Evolutionary conservation across 176 grass and related monocot species (phyloP), one percentile per base, ranked within the genome.

Genomic region (Oryza nivara): DNA sequence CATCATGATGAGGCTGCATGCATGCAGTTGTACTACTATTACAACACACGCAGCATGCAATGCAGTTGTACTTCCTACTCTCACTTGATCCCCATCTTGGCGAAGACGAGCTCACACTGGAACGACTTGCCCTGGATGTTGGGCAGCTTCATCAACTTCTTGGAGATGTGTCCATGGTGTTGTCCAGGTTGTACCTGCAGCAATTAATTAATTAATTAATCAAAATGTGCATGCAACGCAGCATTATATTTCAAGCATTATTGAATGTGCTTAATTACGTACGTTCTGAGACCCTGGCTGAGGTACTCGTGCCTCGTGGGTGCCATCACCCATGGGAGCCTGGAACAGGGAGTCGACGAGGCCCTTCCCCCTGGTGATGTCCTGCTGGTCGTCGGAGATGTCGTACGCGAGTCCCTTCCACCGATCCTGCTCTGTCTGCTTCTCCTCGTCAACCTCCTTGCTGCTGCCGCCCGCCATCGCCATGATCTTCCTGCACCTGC

Each of bases 121-220:
- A 94, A 91, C 25, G 92, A 94, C 77, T 94, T 94, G 43, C 92
- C 92, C 56, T 94, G 92, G 84, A 94, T 94, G 86, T 85, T 91
- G 32, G 89, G 92, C 67, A 91, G 80, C 41, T 20, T 70, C 92
- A 91, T 91, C 83, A 94, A 94, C 87, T 91, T 94, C 84, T 94
- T 94, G 84, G 80, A 52, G 67, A 94, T 86, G 89, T 94, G 63
- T 85, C 92, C 89, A 84, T 75, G 19, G 60, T 94, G 86, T 91
- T 91, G 72, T 94, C 89, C 3, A 94, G 78, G 36, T 76, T 49
- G 41, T 84, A 92, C 79, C 90, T 88, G 56, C 1, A 44, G 56
- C 0, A 44, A 48, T 26, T 26, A 26, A 26, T 26, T 26, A 26
- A 30, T 30, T 30, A 30, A 30, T 30, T 30, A 2, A 30, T 30